Evolutionary conservation across 2,329 filamentous ascomycete genomes (phyloP).

Genomic region (Neurospora crassa): DNA sequence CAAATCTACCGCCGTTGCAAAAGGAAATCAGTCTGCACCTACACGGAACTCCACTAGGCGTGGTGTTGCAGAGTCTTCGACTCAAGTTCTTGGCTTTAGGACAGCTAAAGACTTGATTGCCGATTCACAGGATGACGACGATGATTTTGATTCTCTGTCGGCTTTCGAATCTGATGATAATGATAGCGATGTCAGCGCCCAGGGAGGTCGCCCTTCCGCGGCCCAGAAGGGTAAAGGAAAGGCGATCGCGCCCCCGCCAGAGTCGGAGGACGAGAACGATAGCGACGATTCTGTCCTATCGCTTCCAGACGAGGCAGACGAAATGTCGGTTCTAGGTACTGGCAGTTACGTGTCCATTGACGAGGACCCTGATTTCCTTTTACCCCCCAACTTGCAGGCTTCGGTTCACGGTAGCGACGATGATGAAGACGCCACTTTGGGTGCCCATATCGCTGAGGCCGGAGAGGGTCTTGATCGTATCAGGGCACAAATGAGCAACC

Average conservation of each 20-base stretch:
- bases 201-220: not conserved
- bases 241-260: not conserved
- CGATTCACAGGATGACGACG: slow-evolving; percentile 4
- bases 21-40: not conserved
- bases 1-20: not conserved
- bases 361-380: not conserved
- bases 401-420: slow-evolving; percentile 2
- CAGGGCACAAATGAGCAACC: slow-evolving; percentile 14
- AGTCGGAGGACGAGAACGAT: not conserved
- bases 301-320: slow-evolving; percentile 5
- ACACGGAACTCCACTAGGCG: not conserved
- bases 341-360: slow-evolving; percentile 4
- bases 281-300: not conserved
- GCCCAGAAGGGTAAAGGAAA: not conserved
- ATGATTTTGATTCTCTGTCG: not conserved
- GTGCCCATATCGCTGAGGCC: not conserved
- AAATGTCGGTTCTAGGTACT: not conserved
- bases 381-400: slow-evolving; percentile 1
- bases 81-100: slow-evolving; percentile 3
- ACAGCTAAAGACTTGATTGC: slow-evolving; percentile 3
- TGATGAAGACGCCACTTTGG: not conserved
- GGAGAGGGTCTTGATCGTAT: not conserved
- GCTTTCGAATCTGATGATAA: not conserved
- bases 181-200: slow-evolving; percentile 7
- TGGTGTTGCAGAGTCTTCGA: not conserved